A percentile compares a stretch with the other conserved stretches of the same genome.
Evolutionary conservation across 2,329 filamentous ascomycete genomes (phyloP).

Genomic region (Lasiodiplodia hormozganensis): DNA sequence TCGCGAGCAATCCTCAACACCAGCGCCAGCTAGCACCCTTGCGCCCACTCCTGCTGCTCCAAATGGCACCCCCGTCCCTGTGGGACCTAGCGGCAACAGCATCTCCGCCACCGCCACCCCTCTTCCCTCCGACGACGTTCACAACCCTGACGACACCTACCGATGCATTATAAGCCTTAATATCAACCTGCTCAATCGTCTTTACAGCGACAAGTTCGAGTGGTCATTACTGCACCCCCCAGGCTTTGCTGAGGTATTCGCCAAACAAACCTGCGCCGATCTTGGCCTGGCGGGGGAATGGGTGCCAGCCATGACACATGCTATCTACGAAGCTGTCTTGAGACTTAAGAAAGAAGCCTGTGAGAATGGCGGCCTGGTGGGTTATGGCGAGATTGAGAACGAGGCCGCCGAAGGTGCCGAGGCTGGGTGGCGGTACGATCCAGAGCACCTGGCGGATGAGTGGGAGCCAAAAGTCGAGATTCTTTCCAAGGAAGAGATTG

Average conservation of each 20-base stretch:
- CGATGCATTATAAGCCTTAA: constrained; percentile 90
- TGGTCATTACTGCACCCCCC: constrained; percentile 94
- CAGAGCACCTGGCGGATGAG: constrained; percentile 75
- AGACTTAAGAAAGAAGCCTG: constrained; percentile 95
- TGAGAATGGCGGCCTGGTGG: constrained; percentile 85
- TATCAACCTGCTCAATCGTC: constrained; percentile 86
- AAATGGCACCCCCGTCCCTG: constrained; percentile 57
- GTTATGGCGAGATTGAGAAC: constrained; percentile 80
- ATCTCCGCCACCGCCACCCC: constrained; percentile 75
- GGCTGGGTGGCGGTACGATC: constrained; percentile 94
- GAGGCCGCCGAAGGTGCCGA: constrained; percentile 83
- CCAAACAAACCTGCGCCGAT: constrained; percentile 90
- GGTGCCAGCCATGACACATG: constrained; percentile 92
- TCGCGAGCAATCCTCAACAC: constrained; percentile 59
- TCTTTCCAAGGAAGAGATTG: constrained; percentile 93
- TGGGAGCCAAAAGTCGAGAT: constrained; percentile 62
- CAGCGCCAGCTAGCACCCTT: constrained; percentile 45
- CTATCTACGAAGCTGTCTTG: constrained; percentile 93
- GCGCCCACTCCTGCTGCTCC: constrained; percentile 45
- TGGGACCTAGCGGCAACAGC: constrained; percentile 44
- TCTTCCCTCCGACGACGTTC: constrained; percentile 70
- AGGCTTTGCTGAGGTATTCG: constrained; percentile 90
- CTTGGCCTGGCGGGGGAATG: constrained; percentile 90
- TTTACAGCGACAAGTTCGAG: constrained; percentile 97
- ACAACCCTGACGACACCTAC: constrained; percentile 93